Evolutionary conservation across 78 protist species (phyloP), one percentile per base, ranked within the genome.

Genomic region (Tieghemostelium lacteum): DNA sequence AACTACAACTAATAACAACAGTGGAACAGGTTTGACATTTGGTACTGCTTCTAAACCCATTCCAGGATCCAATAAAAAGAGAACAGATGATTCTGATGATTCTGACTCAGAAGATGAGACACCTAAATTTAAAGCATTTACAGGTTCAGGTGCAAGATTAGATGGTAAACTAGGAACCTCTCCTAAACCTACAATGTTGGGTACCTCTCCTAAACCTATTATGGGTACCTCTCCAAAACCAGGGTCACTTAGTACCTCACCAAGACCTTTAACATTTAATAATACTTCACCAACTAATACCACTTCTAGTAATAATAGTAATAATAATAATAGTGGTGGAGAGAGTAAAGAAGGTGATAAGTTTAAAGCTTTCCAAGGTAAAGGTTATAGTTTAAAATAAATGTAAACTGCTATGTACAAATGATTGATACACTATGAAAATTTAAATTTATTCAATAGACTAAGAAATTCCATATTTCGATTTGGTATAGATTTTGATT

Each of bases 111-210:
- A 70, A 22, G 94, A 88, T 22, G 87, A 71, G 1, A 67, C 75
- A 40, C 76, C 86, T 40, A 74, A 75, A 62, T 86, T 86, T 49
- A 75, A 67, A 40, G 93, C 86, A 39, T 86, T 86, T 40, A 40
- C 20, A 22, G 92, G 92, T 20, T 12, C 72, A 7, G 93, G 85
- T 33, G 31, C 67, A 7, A 37, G 93, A 61, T 58, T 86, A 19
- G 86, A 74, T 55, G 93, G 93, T 33, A 86, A 86, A 42, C 7
- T 24, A 17, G 73, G 71, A 8, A 83, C 80, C 26, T 75, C 92
- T 26, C 87, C 75, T 4, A 70, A 70, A 58, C 45, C n/a, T 39
- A 20, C 22, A 8, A 73, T 29, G 31, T 6, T 78, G 0, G 75
- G 75, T n/a, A 78, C 75, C 12, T 78, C 87, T 39, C 75, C 75